These are phyloP conservation scores for Bonnemaisonia californica DNA, from an alignment of 31 red algal species.

Conservation along the genomic window DNA sequence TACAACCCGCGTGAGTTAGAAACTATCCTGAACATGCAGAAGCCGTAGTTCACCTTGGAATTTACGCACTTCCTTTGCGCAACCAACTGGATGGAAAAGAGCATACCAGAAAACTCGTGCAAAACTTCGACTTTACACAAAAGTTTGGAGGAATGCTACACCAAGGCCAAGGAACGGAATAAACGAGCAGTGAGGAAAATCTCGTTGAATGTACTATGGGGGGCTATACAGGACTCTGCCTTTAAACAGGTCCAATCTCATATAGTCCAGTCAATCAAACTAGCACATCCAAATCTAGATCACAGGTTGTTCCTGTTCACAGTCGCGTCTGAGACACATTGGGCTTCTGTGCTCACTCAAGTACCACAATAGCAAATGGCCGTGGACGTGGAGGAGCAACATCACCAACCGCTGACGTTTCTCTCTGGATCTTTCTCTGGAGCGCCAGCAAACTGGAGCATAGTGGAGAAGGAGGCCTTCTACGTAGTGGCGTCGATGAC, in stretches of 20 bases:
- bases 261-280: background rate
- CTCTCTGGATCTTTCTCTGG: conserved; percentile 34
- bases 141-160: conserved; percentile 5
- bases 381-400: conserved; percentile 22
- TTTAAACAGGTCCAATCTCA: background rate
- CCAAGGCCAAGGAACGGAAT: background rate
- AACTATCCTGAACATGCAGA: conserved; percentile 12
- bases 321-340: conserved; percentile 21
- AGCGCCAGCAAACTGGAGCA: conserved; percentile 5
- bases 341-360: conserved; percentile 21
- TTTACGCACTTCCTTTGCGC: conserved; percentile 25
- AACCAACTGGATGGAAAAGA: conserved; percentile 22
- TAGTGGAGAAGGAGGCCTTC: conserved; percentile 27
- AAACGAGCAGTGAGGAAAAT: background rate
- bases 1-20: conserved; percentile 20
- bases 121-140: background rate
- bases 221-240: background rate
- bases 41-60: background rate
- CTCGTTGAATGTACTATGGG: background rate
- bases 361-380: background rate
- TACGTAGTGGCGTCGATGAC: background rate
- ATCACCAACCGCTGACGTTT: conserved; percentile 39
- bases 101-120: conserved; percentile 2
- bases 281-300: background rate
- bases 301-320: background rate